Base-by-base conservation (phyloP, 768 basidiomycete species). In the Hygrocybe coccinea region DNA sequence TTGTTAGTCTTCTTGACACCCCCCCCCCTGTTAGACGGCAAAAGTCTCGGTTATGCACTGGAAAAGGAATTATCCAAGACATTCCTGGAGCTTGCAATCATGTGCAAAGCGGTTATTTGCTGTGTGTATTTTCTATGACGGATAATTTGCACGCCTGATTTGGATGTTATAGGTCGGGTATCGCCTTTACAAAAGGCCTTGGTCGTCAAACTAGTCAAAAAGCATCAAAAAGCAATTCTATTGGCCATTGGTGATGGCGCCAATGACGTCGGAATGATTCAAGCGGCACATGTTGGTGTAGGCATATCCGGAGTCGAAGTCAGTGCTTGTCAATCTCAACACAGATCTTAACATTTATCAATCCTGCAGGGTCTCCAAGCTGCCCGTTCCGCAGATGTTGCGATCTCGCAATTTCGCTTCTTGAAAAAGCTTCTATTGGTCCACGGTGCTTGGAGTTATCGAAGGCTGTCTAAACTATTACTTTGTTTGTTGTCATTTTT, bases 231-330 rank as follows among this genome's bases (percentile, higher is more conserved):
- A 55, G 80, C 93, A 6, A 91, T 97, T 52, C 76, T 97, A n/a
- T 81, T 98, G 8, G 95, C 95, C 2, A 97, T 98, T 50, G 95
- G 95, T 19, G 95, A 98, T 60, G 95, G 95, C 49, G 95, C 95
- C 1, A 98, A 97, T 69, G 95, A 98, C 69, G 95, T 98, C 62
- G 91, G 91, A 67, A 98, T 98, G 95, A 98, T 98, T 57, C 95
- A 98, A 67, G 95, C 95, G 35, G 95, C 95, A 0, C 95, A 98
- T 66, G 91, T 98, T 45, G 95, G 95, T 29, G 87, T 98, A 53
- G 95, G 95, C 63, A 98, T 98, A 47, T 97, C 95, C 44, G 95
- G 95, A 52, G 90, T 97, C 21, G 95, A 99, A 80, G 92, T 91
- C 61, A 22, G 67, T 61, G 22, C 29, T 50, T 48, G 29, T 45